Base-by-base conservation (phyloP, 176 grass and related monocot genomes). In the Coix lacrymajobi region DNA sequence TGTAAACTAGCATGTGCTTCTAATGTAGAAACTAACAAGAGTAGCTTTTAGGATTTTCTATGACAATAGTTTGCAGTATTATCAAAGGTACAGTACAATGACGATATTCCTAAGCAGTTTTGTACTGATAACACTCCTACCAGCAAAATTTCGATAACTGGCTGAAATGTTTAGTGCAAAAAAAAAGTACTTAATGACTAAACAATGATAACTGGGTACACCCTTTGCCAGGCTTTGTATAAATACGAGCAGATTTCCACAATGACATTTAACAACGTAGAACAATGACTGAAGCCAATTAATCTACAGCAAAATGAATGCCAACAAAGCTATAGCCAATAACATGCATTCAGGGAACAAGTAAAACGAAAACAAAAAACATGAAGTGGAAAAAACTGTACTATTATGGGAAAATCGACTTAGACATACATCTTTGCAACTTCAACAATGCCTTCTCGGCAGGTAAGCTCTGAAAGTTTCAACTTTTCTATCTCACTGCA, bases 401-500 rank as follows among this genome's bases (percentile, higher is more conserved):
- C 12, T 48, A 33, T 31, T 64, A 58, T 37, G 0, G 48, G 7
- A 29, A 71, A 76, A 78, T 33, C 69, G 14, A 66, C 38, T 81
- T 28, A n/a, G 30, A 78, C 81, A 73, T 92, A 96, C 90, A 89
- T 93, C 73, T 93, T 91, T 65, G 94, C 90, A 66, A 96, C 94
- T 86, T 96, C 94, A 87, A 96, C 90, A 82, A 96, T 82, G 45
- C 94, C 94, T 83, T 96, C 90, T 57, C 91, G 86, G 71, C 94
- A 96, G 56, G 94, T 93, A 85, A 96, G 82, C 61, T 96, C 94
- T 43, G 91, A 91, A 72, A 96, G 88, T 86, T 96, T 96, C 86
- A 96, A 57, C 85, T 96, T 96, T 84, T 96, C 94, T 89, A 96
- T 96, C 69, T 96, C 94, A 76, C 94, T 96, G 88, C 24, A 79